Evolutionary conservation across 2,329 filamentous ascomycete species (phyloP).

Genomic region (Penicillium sp.): DNA sequence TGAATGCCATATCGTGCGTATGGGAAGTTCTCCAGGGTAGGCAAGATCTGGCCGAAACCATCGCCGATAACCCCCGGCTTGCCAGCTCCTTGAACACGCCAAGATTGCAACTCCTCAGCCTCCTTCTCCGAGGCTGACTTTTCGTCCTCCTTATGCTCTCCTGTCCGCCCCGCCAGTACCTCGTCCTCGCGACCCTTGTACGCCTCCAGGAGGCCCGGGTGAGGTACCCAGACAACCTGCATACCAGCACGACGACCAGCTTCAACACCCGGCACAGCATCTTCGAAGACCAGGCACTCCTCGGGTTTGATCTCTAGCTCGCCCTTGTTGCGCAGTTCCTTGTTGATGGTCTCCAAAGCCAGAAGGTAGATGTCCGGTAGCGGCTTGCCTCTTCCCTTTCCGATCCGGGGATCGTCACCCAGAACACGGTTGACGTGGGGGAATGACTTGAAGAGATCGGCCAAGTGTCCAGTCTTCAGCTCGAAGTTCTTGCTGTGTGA

Average conservation of each 20-base stretch:
- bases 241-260: slow-evolving; percentile 88
- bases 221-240: slow-evolving; percentile 91
- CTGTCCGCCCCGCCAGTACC: slow-evolving; percentile 81
- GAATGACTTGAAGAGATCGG: slow-evolving; percentile 63
- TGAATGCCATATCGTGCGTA: slow-evolving; percentile 64
- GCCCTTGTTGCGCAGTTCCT: slow-evolving; percentile 62
- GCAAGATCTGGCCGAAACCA: slow-evolving; percentile 61
- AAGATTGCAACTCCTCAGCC: slow-evolving; percentile 43
- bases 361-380: slow-evolving; percentile 92
- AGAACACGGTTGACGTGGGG: slow-evolving; percentile 72
- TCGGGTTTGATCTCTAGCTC: slow-evolving; percentile 70
- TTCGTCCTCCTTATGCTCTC: slow-evolving; percentile 66
- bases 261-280: slow-evolving; percentile 91
- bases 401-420: slow-evolving; percentile 82
- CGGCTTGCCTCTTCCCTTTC: slow-evolving; percentile 83
- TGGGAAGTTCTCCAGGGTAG: slow-evolving; percentile 62
- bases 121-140: slow-evolving; percentile 44
- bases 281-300: slow-evolving; percentile 96
- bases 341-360: slow-evolving; percentile 83
- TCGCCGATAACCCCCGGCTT: slow-evolving; percentile 61
- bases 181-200: slow-evolving; percentile 76
- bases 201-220: slow-evolving; percentile 75
- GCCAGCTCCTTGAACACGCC: slow-evolving; percentile 48
- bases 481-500: slow-evolving; percentile 73
- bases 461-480: slow-evolving; percentile 70